A percentile compares a stretch with the other conserved stretches of the same genome.
phyloP scores from a whole-genome alignment of 2,329 filamentous ascomycete species.

The Sclerotinia minor region DNA sequence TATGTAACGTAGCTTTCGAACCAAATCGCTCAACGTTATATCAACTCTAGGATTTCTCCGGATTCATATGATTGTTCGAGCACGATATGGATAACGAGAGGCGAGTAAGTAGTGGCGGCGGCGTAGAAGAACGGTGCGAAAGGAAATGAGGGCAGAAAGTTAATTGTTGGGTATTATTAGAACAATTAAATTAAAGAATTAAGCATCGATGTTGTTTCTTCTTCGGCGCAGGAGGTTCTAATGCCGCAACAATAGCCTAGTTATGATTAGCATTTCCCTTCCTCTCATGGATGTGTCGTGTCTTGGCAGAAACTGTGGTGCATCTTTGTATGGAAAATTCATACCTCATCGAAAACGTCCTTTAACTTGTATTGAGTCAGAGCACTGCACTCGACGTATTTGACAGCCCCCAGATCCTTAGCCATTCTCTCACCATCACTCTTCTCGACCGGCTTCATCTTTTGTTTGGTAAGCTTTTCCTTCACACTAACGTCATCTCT shows the following conservation, averaged over 20 bases:
- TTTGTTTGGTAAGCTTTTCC: slow-evolving; percentile 92
- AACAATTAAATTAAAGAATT: slow-evolving; percentile 54
- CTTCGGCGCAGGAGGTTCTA: slow-evolving; percentile 84
- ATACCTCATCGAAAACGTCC: slow-evolving; percentile 98
- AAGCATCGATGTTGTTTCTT: slow-evolving; percentile 71
- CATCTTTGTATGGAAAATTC: slow-evolving; percentile 33
- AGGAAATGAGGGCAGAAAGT: slow-evolving; percentile 4
- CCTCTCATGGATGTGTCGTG: slow-evolving; percentile 53
- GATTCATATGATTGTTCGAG: slow-evolving; percentile 14
- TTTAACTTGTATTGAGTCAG: slow-evolving; percentile 98
- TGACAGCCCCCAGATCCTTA: slow-evolving; percentile 94
- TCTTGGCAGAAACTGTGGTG: slow-evolving; percentile 5
- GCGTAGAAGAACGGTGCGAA: slow-evolving; percentile 5
- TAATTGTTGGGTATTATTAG: slow-evolving; percentile 7
- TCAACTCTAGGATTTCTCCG: slow-evolving; percentile 1
- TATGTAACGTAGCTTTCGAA: slow-evolving; percentile 18
- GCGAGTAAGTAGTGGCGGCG: not conserved
- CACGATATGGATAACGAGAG: slow-evolving; percentile 14
- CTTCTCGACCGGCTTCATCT: slow-evolving; percentile 89
- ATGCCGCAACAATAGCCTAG: slow-evolving; percentile 90
- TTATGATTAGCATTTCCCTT: slow-evolving; percentile 59
- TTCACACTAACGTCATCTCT: slow-evolving; percentile 82
- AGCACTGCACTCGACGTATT: slow-evolving; percentile 98
- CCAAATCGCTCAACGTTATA: not conserved
- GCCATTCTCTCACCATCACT: slow-evolving; percentile 96